These are phyloP conservation scores for Eucalyptus coolabah DNA, from an alignment of 345 rosid species.

Conservation along the genomic window DNA sequence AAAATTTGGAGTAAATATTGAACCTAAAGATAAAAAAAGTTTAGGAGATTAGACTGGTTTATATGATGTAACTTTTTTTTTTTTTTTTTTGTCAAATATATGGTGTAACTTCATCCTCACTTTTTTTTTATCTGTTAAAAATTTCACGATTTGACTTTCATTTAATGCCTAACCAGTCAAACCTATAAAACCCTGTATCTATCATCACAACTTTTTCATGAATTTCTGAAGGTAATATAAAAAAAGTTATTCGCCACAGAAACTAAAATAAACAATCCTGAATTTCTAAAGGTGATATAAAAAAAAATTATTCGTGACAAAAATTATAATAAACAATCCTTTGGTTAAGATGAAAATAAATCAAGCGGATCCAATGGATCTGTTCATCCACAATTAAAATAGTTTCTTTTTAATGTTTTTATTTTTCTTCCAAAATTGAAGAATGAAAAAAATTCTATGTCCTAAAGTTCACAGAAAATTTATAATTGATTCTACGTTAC, in stretches of 20 bases:
- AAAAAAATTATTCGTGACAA: neutral
- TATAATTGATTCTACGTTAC: neutral
- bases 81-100: neutral
- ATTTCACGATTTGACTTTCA: neutral
- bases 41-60: neutral
- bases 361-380: neutral
- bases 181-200: neutral
- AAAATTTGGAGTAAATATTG: neutral
- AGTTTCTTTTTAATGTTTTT: neutral
- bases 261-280: neutral
- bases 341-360: neutral
- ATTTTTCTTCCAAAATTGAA: neutral
- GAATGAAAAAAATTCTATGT: neutral
- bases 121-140: neutral
- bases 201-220: neutral
- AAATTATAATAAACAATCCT: neutral
- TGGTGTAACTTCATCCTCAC: neutral
- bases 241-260: neutral
- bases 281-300: neutral
- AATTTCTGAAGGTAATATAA: neutral
- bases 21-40: neutral
- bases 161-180: neutral
- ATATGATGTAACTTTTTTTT: neutral
- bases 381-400: neutral
- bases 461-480: neutral